Evolutionary conservation across 768 basidiomycete species (phyloP), one percentile per base, ranked within the genome.

Genomic region (Jaapia argillacea): DNA sequence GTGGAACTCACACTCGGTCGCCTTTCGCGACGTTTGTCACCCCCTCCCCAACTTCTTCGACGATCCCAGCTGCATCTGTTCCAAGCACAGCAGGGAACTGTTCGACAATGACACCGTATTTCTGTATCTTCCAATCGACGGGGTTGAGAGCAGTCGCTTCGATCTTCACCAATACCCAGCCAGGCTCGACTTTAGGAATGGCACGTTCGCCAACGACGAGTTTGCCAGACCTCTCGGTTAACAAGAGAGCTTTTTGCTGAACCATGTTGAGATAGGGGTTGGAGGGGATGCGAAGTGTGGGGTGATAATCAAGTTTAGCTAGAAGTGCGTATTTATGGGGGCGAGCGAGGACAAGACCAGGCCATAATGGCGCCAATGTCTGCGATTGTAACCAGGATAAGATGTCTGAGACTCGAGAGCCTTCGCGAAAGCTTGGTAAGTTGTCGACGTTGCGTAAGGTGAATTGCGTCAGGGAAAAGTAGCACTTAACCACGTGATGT

Each of bases 41-140:
- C 4, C 54, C 64, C 7, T 58, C 52, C 5, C 70, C 72, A 16
- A 69, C 51, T 3, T 55, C 58, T 21, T 60, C 60, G 18, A 74
- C 65, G 4, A 53, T 53, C 2, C 71, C 71, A 0, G 68, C 62
- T 20, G 54, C 24, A 43, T 21, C 44, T 4, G 43, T 22, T 4
- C 18, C 21, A 10, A 2, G 1, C 6, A 26, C 22, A 2, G n/a
- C 46, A 5, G 67, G 71, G 47, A 49, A 73, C 2, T 51, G 43
- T 4, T 65, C 50, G 14, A 64, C 44, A 36, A 65, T 58, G 0
- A 48, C 18, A 10, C 62, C 66, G 41, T 48, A 47, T 39, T 53
- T 44, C 36, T 61, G 64, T 21, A 68, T 53, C 46, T 59, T 58
- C 60, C 61, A 62, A 50, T 66, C 64, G n/a, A 55, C 56, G 0